These are phyloP conservation scores for Sclerotinia spermophila DNA, from an alignment of 2,329 filamentous ascomycete species.

Conservation along the genomic window DNA sequence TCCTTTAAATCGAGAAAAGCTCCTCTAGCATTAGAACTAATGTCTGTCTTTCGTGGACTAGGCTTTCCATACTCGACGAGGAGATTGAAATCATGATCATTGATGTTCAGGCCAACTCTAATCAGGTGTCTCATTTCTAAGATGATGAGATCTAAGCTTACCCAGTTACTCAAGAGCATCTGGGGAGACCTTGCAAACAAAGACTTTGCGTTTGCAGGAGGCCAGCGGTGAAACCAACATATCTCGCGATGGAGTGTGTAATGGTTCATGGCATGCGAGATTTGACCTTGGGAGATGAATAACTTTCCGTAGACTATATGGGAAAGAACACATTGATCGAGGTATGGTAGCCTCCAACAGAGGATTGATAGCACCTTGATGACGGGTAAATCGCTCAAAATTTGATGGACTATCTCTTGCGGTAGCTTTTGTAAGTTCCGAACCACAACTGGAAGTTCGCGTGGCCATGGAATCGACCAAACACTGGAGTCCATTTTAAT, in stretches of 20 bases:
- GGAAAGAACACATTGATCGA: constrained; percentile 3
- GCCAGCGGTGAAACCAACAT: background rate
- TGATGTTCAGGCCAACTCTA: background rate
- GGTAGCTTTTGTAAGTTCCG: constrained; percentile 17
- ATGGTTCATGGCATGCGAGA: background rate
- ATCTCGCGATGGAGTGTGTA: constrained; percentile 8
- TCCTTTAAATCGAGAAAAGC: background rate
- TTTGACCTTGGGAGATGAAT: background rate
- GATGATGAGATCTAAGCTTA: background rate
- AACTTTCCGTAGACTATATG: background rate
- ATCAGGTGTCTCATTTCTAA: background rate
- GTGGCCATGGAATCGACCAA: constrained; percentile 9
- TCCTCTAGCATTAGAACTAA: background rate
- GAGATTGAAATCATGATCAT: constrained; percentile 6
- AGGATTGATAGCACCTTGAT: constrained; percentile 20
- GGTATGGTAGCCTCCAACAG: background rate
- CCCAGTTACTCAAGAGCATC: background rate
- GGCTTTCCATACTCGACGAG: background rate
- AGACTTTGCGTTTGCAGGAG: background rate
- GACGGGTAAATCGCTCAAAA: constrained; percentile 20
- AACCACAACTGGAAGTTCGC: constrained; percentile 13
- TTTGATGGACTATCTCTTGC: constrained; percentile 21
- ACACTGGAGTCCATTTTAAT: background rate
- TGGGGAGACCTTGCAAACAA: background rate
- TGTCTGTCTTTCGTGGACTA: background rate